Percentiles rank a stretch among this genome's conserved stretches.
These are phyloP conservation scores for Vararia minispora DNA, from an alignment of 768 basidiomycete genomes.

Conservation along the genomic window DNA sequence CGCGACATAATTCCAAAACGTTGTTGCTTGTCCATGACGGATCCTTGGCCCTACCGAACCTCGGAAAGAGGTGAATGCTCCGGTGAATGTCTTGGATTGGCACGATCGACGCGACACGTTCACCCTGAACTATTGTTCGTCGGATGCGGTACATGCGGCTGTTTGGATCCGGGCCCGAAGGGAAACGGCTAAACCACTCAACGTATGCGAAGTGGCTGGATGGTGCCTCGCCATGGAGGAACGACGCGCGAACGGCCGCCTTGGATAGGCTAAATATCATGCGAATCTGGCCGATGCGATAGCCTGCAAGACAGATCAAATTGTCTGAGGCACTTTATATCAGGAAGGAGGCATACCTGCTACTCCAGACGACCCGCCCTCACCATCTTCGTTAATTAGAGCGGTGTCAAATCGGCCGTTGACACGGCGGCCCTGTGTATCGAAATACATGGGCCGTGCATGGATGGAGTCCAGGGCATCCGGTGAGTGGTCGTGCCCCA, in stretches of 20 bases:
- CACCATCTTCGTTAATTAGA: constrained; percentile 14
- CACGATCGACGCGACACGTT: constrained; percentile 15
- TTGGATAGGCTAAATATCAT: constrained; percentile 17
- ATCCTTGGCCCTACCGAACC: constrained; percentile 20
- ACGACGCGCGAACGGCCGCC: background rate
- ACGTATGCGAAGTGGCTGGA: constrained; percentile 20
- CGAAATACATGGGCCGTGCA: constrained; percentile 15
- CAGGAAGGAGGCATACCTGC: constrained; percentile 12
- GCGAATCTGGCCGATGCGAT: constrained; percentile 17
- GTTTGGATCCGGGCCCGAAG: constrained; percentile 9
- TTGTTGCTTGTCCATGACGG: constrained; percentile 22
- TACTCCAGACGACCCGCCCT: constrained; percentile 4
- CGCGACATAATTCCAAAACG: constrained; percentile 20
- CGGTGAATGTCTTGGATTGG: constrained; percentile 14
- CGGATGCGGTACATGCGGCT: constrained; percentile 19
- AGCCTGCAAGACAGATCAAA: constrained; percentile 11
- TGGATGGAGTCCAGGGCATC: constrained; percentile 22
- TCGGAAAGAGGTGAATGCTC: constrained; percentile 23
- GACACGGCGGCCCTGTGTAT: constrained; percentile 10
- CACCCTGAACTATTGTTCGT: constrained; percentile 1
- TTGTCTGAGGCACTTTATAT: background rate
- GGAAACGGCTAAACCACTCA: constrained; percentile 20
- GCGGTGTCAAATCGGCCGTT: constrained; percentile 26
- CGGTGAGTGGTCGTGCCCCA: background rate
- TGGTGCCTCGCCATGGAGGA: background rate